Evolutionary conservation across 2,329 filamentous ascomycete species (phyloP), one percentile per base, ranked within the genome.

Genomic region (Seiridium unicorne): DNA sequence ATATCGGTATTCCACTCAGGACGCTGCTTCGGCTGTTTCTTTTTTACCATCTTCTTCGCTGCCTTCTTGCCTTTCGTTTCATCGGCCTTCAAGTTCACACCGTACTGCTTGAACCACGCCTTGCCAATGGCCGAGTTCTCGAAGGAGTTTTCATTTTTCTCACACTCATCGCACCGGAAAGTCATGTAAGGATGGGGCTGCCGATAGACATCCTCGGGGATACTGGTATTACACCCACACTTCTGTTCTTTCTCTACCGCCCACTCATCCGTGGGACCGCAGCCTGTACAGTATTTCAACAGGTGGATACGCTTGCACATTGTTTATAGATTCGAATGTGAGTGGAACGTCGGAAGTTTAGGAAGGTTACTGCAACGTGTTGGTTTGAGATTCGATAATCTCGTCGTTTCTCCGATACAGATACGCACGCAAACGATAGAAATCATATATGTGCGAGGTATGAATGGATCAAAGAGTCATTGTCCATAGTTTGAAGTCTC

Each of bases 261-360:
- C 55, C 55, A 57, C 26, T 57, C 55, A 34, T 11, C 7, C 10
- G 55, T 57, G 2, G 55, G 55, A 26, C 55, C 55, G 13, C 55
- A 57, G 13, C 42, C 31, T 4, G 31, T 47, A 31, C 55, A 57
- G 42, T 48, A 48, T 47, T 38, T 40, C 13, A 57, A 11, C 7
- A 57, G 44, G 32, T 57, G 44, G 42, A 57, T 57, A 6, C 44
- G 55, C 40, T 46, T 57, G 35, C 55, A 57, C 55, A 57, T 57
- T 38, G 5, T 36, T 26, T 3, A 26, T 26, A 26, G 18, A 26
- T 26, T 26, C 18, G 18, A 26, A 26, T 26, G 18, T 26, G 18
- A 26, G 18, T 26, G 18, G 18, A 26, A 26, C 18, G 18, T 26
- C 18, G 18, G 18, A 26, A 26, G 18, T 26, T 26, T 26, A 26